Evolutionary conservation across 179 eudicot genomes (phyloP), one percentile per base, ranked within the genome.

Genomic region (Gypsophila paniculata): DNA sequence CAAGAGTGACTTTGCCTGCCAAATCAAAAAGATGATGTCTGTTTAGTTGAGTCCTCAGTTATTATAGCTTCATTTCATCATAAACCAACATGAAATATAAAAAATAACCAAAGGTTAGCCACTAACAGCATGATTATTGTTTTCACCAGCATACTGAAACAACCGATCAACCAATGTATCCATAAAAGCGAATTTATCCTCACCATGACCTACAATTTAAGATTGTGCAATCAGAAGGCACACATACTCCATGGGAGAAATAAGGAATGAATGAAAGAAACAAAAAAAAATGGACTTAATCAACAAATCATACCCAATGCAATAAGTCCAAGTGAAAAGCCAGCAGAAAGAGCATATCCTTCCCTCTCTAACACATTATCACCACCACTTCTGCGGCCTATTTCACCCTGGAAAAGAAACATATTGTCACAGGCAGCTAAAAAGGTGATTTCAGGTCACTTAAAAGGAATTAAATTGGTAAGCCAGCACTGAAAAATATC

Each of bases 321-420:
- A 78, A 95, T 94, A 73, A 90, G 87, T 68, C 99, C 99, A 66
- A 92, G 83, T 34, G 97, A 79, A 84, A 88, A 92, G 76, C 97
- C 99, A 61, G 97, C 97, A 81, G 96, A 87, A 86, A 95, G 93
- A 72, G 99, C 91, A 85, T 95, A 95, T 59, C 97, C 97, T 75
- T 95, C 97, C 78, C 98, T 87, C 77, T 95, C 99, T 64, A 92
- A 95, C 61, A 95, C 99, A 85, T 92, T 95, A 81, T 95, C 97
- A 29, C 97, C 99, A 69, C 99, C 99, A 85, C 99, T 95, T 84
- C 96, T 87, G 55, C 97, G 93, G 11, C 99, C 96, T 69, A 90
- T 90, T 85, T 95, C 96, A 69, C 85, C 89, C 99, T 92, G 87
- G 71, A 80, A 59, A 69, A 70, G 19, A 53, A 71, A 54, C 22